Conservation (phyloP, 495 filamentous ascomycete genomes). For the Hypoxylon intermedium region DNA sequence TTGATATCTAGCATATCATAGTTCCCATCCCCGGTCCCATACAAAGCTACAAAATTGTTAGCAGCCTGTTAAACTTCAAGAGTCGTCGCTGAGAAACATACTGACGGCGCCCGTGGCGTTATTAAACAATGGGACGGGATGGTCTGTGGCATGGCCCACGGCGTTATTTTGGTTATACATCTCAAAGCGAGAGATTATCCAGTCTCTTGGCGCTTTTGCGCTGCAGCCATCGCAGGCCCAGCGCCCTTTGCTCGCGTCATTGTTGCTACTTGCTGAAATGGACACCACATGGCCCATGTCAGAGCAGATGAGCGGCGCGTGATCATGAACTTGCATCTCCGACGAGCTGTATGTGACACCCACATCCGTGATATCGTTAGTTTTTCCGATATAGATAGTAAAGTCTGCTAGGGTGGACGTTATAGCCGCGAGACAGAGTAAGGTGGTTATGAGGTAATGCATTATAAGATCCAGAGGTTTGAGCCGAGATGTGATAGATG, state of each 20-base stretch:
- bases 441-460: not conserved
- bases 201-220: slow-evolving; percentile 14
- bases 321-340: slow-evolving; percentile 25
- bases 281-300: slow-evolving; percentile 24
- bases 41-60: slow-evolving; percentile 24
- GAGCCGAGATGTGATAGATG: too few species aligned
- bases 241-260: slow-evolving; percentile 33
- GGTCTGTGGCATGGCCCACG: slow-evolving; percentile 19
- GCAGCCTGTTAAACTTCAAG: not conserved
- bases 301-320: slow-evolving; percentile 28
- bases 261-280: slow-evolving; percentile 24
- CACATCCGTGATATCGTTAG: slow-evolving; percentile 31
- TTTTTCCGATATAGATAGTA: slow-evolving; percentile 26
- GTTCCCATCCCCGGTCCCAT: slow-evolving; percentile 19
- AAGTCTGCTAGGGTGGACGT: slow-evolving; percentile 13
- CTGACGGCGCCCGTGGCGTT: slow-evolving; percentile 31
- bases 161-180: slow-evolving; percentile 18
- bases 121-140: slow-evolving; percentile 28
- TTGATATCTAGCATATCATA: slow-evolving; percentile 36
- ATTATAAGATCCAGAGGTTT: too few species aligned
- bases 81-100: slow-evolving; percentile 4
- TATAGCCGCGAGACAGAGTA: not conserved
- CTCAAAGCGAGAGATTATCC: slow-evolving; percentile 25
- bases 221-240: slow-evolving; percentile 37
- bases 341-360: slow-evolving; percentile 25